Evolutionary conservation across 495 filamentous ascomycete species (phyloP).

Genomic region (Aspergillus egyptiacus): DNA sequence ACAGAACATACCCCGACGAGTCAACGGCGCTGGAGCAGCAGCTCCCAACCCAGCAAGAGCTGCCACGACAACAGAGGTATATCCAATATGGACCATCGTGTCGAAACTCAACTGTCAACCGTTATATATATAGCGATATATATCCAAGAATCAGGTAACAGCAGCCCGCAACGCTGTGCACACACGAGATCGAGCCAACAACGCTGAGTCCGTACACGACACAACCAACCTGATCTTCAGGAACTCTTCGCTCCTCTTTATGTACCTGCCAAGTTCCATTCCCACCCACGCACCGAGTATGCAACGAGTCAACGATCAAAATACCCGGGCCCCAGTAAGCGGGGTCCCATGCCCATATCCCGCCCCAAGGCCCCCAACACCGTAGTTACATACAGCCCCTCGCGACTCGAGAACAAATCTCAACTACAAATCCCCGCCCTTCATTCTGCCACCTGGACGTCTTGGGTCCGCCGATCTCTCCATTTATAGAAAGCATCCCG

Average conservation of each 20-base stretch:
- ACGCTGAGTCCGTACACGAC: background rate
- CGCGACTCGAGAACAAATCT: background rate
- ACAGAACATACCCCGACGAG: conserved; percentile 24
- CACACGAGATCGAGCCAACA: background rate
- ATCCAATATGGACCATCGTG: conserved; percentile 7
- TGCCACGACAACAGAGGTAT: conserved; percentile 11
- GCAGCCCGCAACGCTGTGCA: background rate
- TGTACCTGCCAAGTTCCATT: background rate
- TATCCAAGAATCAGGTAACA: conserved; percentile 1
- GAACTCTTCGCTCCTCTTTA: conserved; percentile 1
- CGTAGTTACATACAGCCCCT: no score
- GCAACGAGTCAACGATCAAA: background rate
- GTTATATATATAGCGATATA: background rate
- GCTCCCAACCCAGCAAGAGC: conserved; percentile 18
- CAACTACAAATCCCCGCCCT: background rate
- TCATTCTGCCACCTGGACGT: background rate
- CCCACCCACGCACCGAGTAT: background rate
- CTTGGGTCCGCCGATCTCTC: background rate
- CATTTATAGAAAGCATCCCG: conserved; percentile 1
- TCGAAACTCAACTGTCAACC: background rate
- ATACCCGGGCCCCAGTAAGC: background rate
- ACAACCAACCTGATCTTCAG: background rate
- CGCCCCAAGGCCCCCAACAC: no score
- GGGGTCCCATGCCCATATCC: no score
- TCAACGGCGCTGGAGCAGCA: conserved; percentile 27